phyloP scores from a whole-genome alignment of 2,329 filamentous ascomycete species.

The Aspergillus sojae region DNA sequence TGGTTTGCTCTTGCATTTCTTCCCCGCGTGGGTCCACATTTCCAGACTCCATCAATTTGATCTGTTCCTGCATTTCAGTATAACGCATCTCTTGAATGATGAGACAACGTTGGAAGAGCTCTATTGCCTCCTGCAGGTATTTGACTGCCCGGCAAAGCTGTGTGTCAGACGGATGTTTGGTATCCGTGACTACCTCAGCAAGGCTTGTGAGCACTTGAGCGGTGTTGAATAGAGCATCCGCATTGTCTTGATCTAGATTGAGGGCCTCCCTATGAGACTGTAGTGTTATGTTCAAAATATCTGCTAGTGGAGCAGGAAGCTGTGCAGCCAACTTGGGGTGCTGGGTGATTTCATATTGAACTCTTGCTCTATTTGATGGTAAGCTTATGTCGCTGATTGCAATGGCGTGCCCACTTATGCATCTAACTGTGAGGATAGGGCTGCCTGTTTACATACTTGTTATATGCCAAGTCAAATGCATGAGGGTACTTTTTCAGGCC shows the following conservation, averaged over 20 bases:
- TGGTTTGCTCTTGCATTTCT: slow-evolving; percentile 15
- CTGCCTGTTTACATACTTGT: slow-evolving; percentile 58
- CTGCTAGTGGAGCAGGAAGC: slow-evolving; percentile 56
- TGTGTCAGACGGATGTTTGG: slow-evolving; percentile 48
- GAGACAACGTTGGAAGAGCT: slow-evolving; percentile 62
- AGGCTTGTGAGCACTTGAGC: slow-evolving; percentile 69
- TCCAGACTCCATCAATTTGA: slow-evolving; percentile 40
- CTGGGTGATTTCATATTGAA: slow-evolving; percentile 71
- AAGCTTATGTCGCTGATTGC: slow-evolving; percentile 10
- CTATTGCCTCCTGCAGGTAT: slow-evolving; percentile 62
- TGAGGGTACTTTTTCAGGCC: slow-evolving; percentile 63
- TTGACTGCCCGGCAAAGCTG: slow-evolving; percentile 52
- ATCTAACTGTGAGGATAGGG: background rate
- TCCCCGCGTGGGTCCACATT: slow-evolving; percentile 19
- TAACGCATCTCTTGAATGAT: slow-evolving; percentile 55
- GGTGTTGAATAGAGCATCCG: slow-evolving; percentile 72
- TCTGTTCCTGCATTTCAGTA: slow-evolving; percentile 49
- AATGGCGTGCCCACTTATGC: background rate
- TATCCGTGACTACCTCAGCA: slow-evolving; percentile 61
- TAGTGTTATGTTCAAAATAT: slow-evolving; percentile 63
- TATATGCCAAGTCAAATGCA: slow-evolving; percentile 73
- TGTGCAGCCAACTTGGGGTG: slow-evolving; percentile 64
- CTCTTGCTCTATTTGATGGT: slow-evolving; percentile 57
- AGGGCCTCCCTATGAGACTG: slow-evolving; percentile 66
- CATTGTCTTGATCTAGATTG: slow-evolving; percentile 61